phyloP scores from a whole-genome alignment of 1,284 basidiomycete genomes.

The Trichosporon coremiiforme region DNA sequence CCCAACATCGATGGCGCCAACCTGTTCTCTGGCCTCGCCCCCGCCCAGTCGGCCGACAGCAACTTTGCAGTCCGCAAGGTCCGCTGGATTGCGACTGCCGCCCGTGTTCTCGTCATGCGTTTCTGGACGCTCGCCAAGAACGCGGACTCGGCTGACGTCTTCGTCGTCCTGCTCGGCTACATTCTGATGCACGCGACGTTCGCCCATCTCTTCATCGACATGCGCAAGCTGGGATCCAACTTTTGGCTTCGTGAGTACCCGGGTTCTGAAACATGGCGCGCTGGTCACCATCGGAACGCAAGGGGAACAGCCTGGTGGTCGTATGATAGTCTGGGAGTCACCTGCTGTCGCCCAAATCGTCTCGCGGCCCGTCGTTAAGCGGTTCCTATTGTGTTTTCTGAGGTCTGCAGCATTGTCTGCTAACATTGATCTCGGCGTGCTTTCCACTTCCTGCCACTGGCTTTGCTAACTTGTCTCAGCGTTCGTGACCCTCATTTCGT shows the following conservation, averaged over 20 bases:
- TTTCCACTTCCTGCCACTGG: neutral
- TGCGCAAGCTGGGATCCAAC: conserved; percentile 80
- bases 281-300: neutral
- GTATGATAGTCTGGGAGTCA: conserved; percentile 11
- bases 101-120: conserved; percentile 72
- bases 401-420: neutral
- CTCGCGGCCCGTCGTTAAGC: neutral
- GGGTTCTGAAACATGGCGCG: conserved; percentile 12
- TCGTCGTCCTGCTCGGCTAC: conserved; percentile 93
- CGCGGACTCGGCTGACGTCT: conserved; percentile 93
- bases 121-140: conserved; percentile 88
- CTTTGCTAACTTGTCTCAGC: conserved; percentile 55
- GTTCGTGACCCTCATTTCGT: conserved; percentile 78
- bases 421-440: neutral
- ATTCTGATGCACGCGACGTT: conserved; percentile 95
- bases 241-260: conserved; percentile 71
- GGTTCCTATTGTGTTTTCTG: conserved; percentile 24
- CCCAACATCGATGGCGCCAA: conserved; percentile 47
- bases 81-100: conserved; percentile 84
- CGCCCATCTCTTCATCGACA: conserved; percentile 82
- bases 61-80: conserved; percentile 67
- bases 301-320: neutral
- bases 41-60: conserved; percentile 28
- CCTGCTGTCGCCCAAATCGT: neutral
- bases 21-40: conserved; percentile 43